A percentile compares a stretch with the other conserved stretches of the same genome.
Conservation (phyloP, 1,139 yeast species). For the Barnettozyma hawaiiensis region DNA sequence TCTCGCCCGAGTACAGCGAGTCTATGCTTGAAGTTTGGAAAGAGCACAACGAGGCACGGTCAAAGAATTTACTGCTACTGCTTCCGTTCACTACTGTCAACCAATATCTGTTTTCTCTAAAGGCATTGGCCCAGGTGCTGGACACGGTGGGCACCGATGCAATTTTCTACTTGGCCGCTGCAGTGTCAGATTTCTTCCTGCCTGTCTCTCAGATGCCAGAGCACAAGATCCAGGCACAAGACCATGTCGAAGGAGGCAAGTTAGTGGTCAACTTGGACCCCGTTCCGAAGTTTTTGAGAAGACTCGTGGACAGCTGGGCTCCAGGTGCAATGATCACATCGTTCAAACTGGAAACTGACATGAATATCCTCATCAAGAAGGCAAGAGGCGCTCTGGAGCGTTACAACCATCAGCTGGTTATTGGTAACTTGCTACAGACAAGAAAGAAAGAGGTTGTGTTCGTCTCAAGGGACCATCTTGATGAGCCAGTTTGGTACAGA, state of each 20-base stretch:
- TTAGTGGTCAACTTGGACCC: constrained; percentile 84
- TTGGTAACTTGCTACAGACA: constrained; percentile 88
- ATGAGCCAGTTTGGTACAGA: constrained; percentile 44
- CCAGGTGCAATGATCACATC: constrained; percentile 92
- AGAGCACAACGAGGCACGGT: constrained; percentile 57
- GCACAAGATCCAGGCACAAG: constrained; percentile 88
- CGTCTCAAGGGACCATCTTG: constrained; percentile 47
- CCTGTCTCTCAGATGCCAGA: constrained; percentile 83
- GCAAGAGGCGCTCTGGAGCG: constrained; percentile 73
- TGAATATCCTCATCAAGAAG: constrained; percentile 60
- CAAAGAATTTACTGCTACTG: constrained; percentile 53
- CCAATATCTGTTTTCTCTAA: constrained; percentile 83
- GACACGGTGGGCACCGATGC: constrained; percentile 50
- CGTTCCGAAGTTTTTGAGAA: constrained; percentile 86
- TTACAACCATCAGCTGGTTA: constrained; percentile 89
- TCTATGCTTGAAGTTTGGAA: constrained; percentile 61
- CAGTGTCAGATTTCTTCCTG: constrained; percentile 92
- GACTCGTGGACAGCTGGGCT: constrained; percentile 92
- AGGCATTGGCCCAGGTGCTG: constrained; percentile 57
- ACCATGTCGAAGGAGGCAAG: constrained; percentile 53
- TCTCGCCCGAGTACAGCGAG: constrained; percentile 54
- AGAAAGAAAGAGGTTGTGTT: constrained; percentile 85
- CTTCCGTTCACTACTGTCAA: constrained; percentile 93
- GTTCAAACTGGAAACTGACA: constrained; percentile 91
- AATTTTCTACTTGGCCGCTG: constrained; percentile 89